Conservation (phyloP, 176 grass and related monocot genomes). For the Rhynchospora tenuis region DNA sequence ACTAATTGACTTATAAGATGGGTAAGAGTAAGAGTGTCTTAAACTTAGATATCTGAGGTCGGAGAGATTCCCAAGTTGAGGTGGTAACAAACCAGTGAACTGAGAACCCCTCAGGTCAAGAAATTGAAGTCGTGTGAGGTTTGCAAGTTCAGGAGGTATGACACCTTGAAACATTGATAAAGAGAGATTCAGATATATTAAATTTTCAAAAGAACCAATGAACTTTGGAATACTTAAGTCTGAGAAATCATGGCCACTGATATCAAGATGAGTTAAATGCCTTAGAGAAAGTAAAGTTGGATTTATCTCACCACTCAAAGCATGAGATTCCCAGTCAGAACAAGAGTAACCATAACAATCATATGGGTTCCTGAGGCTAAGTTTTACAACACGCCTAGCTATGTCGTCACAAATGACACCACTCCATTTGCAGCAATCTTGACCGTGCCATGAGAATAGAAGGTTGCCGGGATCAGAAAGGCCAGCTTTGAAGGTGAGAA, state of each 20-base stretch:
- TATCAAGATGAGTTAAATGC: slow-evolving; percentile 13
- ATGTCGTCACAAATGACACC: slow-evolving; percentile 18
- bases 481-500: slow-evolving; percentile 37
- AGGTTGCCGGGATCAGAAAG: rapidly evolving
- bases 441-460: not conserved
- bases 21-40: no score
- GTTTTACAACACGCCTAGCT: not conserved
- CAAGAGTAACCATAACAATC: no score
- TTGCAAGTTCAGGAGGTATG: not conserved
- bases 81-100: no score
- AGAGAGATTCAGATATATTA: slow-evolving; percentile 25
- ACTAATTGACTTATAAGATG: no score
- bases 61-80: no score
- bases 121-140: not conserved
- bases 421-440: slow-evolving; percentile 39
- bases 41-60: no score
- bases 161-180: not conserved
- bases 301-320: slow-evolving; percentile 21
- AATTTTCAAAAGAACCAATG: slow-evolving; percentile 4
- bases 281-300: not conserved
- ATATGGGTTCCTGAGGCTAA: slow-evolving; percentile 5
- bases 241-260: not conserved
- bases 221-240: not conserved
- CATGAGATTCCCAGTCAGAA: not conserved
- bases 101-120: not conserved